These are phyloP conservation scores for Neocatenulostroma microsporum DNA, from an alignment of 2,329 filamentous ascomycete species.

Conservation along the genomic window DNA sequence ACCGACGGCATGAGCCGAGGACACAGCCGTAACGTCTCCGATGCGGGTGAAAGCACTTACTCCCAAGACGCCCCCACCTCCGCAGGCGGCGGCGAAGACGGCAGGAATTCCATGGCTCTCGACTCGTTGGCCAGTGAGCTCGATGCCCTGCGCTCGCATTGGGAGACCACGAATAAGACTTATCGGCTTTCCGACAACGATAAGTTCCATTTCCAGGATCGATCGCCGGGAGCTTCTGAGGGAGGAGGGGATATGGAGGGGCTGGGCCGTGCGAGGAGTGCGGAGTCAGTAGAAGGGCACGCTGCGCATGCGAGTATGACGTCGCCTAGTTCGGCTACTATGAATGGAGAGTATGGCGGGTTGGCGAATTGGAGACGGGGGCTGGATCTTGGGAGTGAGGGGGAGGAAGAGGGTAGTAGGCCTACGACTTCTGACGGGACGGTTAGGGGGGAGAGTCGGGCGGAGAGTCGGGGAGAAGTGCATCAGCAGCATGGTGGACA, in stretches of 20 bases:
- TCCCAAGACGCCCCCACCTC: slow-evolving; percentile 35
- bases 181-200: slow-evolving; percentile 84
- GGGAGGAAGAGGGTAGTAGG: slow-evolving; percentile 9
- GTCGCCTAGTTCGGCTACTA: too few relatives aligned
- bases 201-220: slow-evolving; percentile 94
- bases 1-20: slow-evolving; percentile 26
- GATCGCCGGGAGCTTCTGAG: slow-evolving; percentile 10
- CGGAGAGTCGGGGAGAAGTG: background rate
- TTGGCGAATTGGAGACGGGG: slow-evolving; percentile 73
- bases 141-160: slow-evolving; percentile 70
- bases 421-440: slow-evolving; percentile 8
- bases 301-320: too few relatives aligned
- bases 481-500: background rate
- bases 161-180: slow-evolving; percentile 93
- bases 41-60: slow-evolving; percentile 53
- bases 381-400: slow-evolving; percentile 48
- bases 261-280: too few relatives aligned
- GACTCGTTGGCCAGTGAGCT: slow-evolving; percentile 89
- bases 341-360: slow-evolving; percentile 56
- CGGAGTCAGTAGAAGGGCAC: too few relatives aligned
- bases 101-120: slow-evolving; percentile 42
- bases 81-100: slow-evolving; percentile 12
- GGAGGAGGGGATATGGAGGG: too few relatives aligned
- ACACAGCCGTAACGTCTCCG: slow-evolving; percentile 51
- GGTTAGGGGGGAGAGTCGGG: slow-evolving; percentile 2